phyloP scores from a whole-genome alignment of 352 stramenopile species.

The Phytopythium boreale region DNA sequence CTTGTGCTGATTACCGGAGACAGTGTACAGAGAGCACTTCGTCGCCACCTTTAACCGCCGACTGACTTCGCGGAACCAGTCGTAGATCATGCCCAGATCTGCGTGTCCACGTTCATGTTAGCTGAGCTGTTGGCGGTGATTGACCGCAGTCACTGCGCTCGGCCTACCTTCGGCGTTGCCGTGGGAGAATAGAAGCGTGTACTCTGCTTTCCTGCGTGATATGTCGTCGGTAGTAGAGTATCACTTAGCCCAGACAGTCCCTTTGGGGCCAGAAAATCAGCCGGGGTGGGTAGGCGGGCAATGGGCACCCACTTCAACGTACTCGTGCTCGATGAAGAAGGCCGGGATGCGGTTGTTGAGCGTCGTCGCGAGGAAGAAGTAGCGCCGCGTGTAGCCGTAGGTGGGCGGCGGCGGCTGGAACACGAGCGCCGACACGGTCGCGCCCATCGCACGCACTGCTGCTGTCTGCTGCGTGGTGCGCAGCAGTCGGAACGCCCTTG shows the following conservation, averaged over 20 bases:
- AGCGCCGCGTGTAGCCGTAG: conserved; percentile 79
- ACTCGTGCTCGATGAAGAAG: conserved; percentile 94
- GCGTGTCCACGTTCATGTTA: background rate
- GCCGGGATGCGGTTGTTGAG: conserved; percentile 90
- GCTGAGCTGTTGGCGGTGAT: background rate
- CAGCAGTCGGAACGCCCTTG: no score
- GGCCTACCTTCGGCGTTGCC: conserved; percentile 93
- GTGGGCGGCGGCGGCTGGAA: conserved; percentile 85
- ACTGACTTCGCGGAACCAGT: conserved; percentile 95
- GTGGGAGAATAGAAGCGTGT: conserved; percentile 97
- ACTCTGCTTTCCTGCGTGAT: conserved; percentile 77
- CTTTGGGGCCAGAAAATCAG: conserved; percentile 5
- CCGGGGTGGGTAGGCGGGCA: no score
- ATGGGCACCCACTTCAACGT: conserved; percentile 24
- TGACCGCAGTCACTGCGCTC: no score
- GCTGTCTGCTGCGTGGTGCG: no score
- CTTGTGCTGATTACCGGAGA: background rate
- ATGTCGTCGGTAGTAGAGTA: no score
- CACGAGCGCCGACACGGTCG: conserved; percentile 77
- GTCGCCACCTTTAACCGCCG: conserved; percentile 54
- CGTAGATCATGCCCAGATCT: conserved; percentile 97
- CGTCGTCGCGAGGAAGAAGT: conserved; percentile 93
- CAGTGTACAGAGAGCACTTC: no score
- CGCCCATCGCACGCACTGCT: conserved; percentile 47
- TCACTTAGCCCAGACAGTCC: background rate